Evolutionary conservation across 495 filamentous ascomycete genomes (phyloP), one percentile per base, ranked within the genome.

Genomic region (Xylaria bambusicola): DNA sequence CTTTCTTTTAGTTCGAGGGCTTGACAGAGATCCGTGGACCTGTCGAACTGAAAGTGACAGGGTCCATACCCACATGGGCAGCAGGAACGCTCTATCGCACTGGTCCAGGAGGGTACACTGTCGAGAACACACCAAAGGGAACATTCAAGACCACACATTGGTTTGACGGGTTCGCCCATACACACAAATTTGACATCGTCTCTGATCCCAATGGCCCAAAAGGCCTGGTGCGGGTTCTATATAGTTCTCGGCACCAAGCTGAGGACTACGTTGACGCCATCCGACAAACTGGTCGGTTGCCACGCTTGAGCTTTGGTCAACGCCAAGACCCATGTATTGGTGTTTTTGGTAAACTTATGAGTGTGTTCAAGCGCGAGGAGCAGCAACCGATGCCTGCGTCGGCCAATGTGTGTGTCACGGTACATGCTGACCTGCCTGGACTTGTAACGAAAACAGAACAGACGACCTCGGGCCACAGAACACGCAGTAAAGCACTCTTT

Each of bases 121-220:
- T 88, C 7, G 71, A 85, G 42, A 78, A 78, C 15, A 79, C 84
- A 15, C 71, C 81, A 0, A 82, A 81, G 29, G 79, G 78, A 1
- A 82, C 79, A 0, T 83, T 83, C 62, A 70, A 74, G 26, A 72
- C 83, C 7, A 80, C 72, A 0, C 90, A 94, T 66, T 94, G 90
- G 90, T 91, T 92, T 59, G 87, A 92, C 69, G 85, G 88, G n/a
- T 84, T 92, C 42, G 79, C 79, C n/a, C 86, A 91, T 58, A 84
- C 83, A 2, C 88, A 92, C 63, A 82, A 84, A 13, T 93, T 94
- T 73, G 78, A 88, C 56, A 85, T 93, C 31, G 61, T 80, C 21
- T 18, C 69, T 29, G 52, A 62, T 72, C 15, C 60, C 61, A 51
- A 74, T 4, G 63, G 60, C 13, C n/a, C 58, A 12, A 38, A 64